A percentile compares a stretch with the other conserved stretches of the same genome.
phyloP scores from a whole-genome alignment of 495 filamentous ascomycete species.

The Penicillium maclennaniae region DNA sequence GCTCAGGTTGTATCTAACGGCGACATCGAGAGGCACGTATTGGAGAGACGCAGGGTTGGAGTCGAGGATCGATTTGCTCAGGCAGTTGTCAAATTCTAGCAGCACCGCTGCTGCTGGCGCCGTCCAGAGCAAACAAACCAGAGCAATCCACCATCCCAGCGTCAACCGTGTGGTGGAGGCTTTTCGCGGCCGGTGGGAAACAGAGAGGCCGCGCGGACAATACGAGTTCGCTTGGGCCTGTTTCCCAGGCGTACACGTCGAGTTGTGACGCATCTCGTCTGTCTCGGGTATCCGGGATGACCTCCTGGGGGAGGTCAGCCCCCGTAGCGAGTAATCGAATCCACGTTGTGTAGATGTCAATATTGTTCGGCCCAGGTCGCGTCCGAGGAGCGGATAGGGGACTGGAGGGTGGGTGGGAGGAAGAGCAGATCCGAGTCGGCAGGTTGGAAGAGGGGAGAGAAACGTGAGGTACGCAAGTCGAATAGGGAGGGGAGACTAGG shows the following conservation, averaged over 20 bases:
- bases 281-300: slow-evolving; percentile 36
- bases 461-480: slow-evolving; percentile 11
- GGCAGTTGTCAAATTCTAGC: slow-evolving; percentile 80
- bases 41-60: slow-evolving; percentile 61
- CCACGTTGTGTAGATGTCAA: slow-evolving; percentile 37
- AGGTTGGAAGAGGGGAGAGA: slow-evolving; percentile 1
- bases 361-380: slow-evolving; percentile 6
- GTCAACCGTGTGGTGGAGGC: slow-evolving; percentile 17
- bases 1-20: slow-evolving; percentile 65
- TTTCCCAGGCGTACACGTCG: slow-evolving; percentile 16
- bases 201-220: neutral
- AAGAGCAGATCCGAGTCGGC: neutral
- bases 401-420: neutral
- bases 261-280: slow-evolving; percentile 34
- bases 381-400: neutral
- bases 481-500: neutral
- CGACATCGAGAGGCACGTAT: slow-evolving; percentile 69
- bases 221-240: neutral
- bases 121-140: slow-evolving; percentile 23
- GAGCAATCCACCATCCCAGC: slow-evolving; percentile 16
- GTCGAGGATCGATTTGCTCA: slow-evolving; percentile 55
- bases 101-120: slow-evolving; percentile 49
- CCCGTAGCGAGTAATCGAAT: slow-evolving; percentile 38
- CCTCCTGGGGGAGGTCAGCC: slow-evolving; percentile 48
- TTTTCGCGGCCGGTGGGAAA: slow-evolving; percentile 19